A percentile compares a stretch with the other conserved stretches of the same genome.
phyloP scores from a whole-genome alignment of 2,329 filamentous ascomycete genomes.

The Blastomyces emzantsi region DNA sequence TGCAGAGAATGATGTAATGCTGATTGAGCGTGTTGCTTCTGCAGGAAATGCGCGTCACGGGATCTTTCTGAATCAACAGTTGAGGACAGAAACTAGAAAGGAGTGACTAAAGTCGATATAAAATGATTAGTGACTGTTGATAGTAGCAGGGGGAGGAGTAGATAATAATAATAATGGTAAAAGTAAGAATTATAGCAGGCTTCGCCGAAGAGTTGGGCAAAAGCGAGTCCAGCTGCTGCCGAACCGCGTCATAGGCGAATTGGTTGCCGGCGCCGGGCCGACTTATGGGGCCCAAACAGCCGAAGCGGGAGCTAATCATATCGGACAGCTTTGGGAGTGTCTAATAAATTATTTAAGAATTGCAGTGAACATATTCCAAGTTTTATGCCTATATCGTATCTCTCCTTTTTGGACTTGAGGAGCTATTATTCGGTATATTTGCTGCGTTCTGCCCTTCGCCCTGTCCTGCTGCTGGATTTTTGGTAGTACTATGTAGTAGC shows the following conservation, averaged over 20 bases:
- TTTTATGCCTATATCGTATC: neutral
- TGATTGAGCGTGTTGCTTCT: neutral
- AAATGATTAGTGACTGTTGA: neutral
- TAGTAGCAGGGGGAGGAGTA: neutral
- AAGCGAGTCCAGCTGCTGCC: neutral
- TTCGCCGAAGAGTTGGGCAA: neutral
- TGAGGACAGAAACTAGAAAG: neutral
- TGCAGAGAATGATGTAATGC: conserved; percentile 5
- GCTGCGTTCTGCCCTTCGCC: neutral
- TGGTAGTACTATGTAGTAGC: too few relatives aligned
- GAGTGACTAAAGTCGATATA: neutral
- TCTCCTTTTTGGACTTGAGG: neutral
- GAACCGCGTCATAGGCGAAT: neutral
- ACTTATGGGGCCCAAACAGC: neutral
- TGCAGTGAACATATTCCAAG: neutral
- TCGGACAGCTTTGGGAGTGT: neutral
- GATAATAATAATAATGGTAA: neutral
- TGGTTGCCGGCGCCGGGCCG: neutral
- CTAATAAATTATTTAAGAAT: too few relatives aligned
- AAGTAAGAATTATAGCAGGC: neutral
- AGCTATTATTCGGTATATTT: neutral
- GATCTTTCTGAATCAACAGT: neutral
- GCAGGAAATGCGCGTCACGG: neutral
- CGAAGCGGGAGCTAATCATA: neutral
- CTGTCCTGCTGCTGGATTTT: neutral